Conservation (phyloP, 1,284 basidiomycete genomes). For the Leccinum fallax region DNA sequence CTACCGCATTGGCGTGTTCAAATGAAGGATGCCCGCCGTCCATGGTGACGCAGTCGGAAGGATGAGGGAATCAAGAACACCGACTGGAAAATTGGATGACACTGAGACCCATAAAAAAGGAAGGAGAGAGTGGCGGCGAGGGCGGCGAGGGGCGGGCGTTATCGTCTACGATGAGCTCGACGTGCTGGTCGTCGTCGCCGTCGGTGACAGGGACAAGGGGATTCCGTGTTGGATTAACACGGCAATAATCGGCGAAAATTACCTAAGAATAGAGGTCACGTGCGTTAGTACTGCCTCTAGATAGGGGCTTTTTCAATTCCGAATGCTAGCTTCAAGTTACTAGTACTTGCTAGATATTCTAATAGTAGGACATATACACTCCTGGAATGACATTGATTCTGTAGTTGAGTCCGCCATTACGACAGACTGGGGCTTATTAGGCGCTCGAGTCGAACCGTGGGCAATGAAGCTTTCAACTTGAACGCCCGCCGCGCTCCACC, state of each 20-base stretch:
- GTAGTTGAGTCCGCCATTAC: background rate
- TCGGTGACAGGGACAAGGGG: slow-evolving; percentile 41
- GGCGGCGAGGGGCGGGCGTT: slow-evolving; percentile 19
- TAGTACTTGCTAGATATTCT: background rate
- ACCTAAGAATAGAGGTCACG: slow-evolving; percentile 34
- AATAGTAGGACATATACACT: background rate
- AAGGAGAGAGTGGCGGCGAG: background rate
- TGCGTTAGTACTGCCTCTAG: slow-evolving; percentile 17
- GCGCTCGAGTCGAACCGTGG: slow-evolving; percentile 7
- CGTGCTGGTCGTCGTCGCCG: slow-evolving; percentile 33
- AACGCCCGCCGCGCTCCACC: background rate
- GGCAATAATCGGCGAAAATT: slow-evolving; percentile 32
- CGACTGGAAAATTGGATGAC: slow-evolving; percentile 8
- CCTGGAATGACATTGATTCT: background rate
- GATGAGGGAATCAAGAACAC: slow-evolving; percentile 31
- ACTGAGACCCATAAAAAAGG: slow-evolving; percentile 26
- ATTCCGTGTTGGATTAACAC: slow-evolving; percentile 35
- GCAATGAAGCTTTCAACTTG: background rate
- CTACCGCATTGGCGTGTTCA: slow-evolving; percentile 30
- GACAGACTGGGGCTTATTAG: background rate
- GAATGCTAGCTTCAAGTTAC: background rate
- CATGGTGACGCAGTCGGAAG: slow-evolving; percentile 28
- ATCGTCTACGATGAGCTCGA: slow-evolving; percentile 34
- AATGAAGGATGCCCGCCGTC: slow-evolving; percentile 30
- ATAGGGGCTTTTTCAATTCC: background rate